Evolutionary conservation across 2,329 filamentous ascomycete genomes (phyloP).

Genomic region (Coccinonectria pachysandricola): DNA sequence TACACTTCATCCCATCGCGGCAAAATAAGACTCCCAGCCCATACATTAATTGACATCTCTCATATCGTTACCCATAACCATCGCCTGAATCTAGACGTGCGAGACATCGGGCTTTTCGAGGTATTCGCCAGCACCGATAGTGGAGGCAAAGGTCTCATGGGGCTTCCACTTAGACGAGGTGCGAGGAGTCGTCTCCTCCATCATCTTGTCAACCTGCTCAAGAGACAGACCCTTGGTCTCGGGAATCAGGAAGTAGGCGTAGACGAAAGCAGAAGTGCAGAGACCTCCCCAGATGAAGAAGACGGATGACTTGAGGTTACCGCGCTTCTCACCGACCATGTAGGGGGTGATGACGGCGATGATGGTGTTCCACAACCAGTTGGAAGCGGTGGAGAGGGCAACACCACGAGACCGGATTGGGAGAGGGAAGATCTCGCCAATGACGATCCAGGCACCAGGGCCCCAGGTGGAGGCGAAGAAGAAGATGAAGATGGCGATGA

Average conservation of each 20-base stretch:
- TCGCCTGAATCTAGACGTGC: slow-evolving; percentile 22
- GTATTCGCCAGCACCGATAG: slow-evolving; percentile 19
- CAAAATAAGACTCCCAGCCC: no score
- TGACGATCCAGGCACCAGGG: slow-evolving; percentile 69
- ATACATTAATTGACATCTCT: no score
- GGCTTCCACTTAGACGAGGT: slow-evolving; percentile 70
- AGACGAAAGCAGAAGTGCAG: slow-evolving; percentile 49
- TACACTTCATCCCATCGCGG: no score
- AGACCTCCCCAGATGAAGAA: slow-evolving; percentile 69
- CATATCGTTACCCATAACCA: no score
- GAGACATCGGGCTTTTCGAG: slow-evolving; percentile 21
- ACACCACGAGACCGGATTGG: slow-evolving; percentile 84
- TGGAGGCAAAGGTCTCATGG: slow-evolving; percentile 55
- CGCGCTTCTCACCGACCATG: slow-evolving; percentile 40
- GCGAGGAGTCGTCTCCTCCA: slow-evolving; percentile 73
- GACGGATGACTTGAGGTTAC: slow-evolving; percentile 48
- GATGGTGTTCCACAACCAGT: slow-evolving; percentile 73
- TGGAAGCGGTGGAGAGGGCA: slow-evolving; percentile 74
- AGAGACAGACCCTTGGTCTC: slow-evolving; percentile 69
- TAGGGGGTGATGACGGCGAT: slow-evolving; percentile 59
- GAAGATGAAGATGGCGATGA: slow-evolving; percentile 89
- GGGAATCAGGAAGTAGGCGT: slow-evolving; percentile 63
- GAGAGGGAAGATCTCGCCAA: slow-evolving; percentile 84
- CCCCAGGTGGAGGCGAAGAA: slow-evolving; percentile 89
- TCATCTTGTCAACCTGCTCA: slow-evolving; percentile 78